Conservation (phyloP, 139 green algal genomes). For the Micromonas commoda region DNA sequence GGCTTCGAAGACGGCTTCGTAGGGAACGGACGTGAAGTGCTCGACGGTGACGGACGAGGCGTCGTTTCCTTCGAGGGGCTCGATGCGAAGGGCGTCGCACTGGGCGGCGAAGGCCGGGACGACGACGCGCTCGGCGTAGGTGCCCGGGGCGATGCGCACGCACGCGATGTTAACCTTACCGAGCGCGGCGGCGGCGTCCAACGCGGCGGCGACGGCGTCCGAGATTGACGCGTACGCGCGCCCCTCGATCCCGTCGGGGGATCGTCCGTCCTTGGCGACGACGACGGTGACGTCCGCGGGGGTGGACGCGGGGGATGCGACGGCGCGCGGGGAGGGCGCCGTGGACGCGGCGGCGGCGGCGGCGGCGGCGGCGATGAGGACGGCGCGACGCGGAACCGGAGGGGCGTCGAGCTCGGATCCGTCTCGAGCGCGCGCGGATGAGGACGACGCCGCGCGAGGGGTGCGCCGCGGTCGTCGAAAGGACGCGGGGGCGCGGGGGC, state of each 20-base stretch:
- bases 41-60: background rate
- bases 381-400: background rate
- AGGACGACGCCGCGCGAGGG: too few relatives aligned
- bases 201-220: background rate
- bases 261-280: too few relatives aligned
- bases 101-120: background rate
- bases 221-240: too few relatives aligned
- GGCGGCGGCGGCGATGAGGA: background rate
- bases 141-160: background rate
- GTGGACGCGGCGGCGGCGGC: too few relatives aligned
- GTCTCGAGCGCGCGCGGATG: too few relatives aligned
- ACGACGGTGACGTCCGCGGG: background rate
- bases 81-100: background rate
- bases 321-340: too few relatives aligned
- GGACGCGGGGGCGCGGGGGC: too few relatives aligned
- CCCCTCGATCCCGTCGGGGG: too few relatives aligned
- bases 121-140: slow-evolving; percentile 12
- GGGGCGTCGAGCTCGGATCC: background rate
- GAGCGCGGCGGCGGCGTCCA: background rate
- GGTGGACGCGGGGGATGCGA: too few relatives aligned
- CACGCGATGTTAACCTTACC: background rate
- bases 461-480: too few relatives aligned
- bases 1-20: slow-evolving; percentile 11
- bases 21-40: background rate
- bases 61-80: background rate